Base-by-base conservation (phyloP, 2,329 filamentous ascomycete species). In the Xylariaceae sp. region DNA sequence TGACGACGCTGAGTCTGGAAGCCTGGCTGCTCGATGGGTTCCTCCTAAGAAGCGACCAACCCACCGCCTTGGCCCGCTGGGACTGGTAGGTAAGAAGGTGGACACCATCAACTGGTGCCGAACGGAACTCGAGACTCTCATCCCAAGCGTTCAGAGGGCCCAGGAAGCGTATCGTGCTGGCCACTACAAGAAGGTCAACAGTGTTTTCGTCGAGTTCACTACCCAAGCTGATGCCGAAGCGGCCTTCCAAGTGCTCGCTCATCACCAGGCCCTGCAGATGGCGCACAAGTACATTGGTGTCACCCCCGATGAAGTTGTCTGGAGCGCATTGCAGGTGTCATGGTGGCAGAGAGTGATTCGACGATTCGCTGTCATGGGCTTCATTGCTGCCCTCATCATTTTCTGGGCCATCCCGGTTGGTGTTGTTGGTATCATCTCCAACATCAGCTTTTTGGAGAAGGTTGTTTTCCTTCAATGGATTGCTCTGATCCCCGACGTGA, bases 91-190 rank as follows among this genome's bases (percentile, higher is more conserved):
- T 66, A 87, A 91, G 71, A 94, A 96, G 73, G 92, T 97, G 13
- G 94, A 99, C 75, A 94, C 92, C 0, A 97, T 99, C 73, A 86
- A 93, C 63, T 97, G 89, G 88, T 89, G 86, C 64, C 88, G 94
- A 55, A 78, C 81, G 1, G 88, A 95, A 73, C 84, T 97, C 55
- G 83, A 88, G 64, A 85, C 86, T 53, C 82, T 95, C 50, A 87
- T 88, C 55, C 87, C 89, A 0, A 81, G 89, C 61, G 87, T 91
- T 35, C 82, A 88, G 53, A 78, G 82, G 48, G 80, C 85, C 23
- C 90, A 94, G 72, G 80, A 79, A 47, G 80, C 82, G 53, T 89
- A 93, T 70, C 82, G 80, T 53, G 76, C 79, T 30, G 85, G 88
- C 55, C 81, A 89, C 45, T 84, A 80, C 51, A 82, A 85, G 62